Evolutionary conservation across 306 rosid species (phyloP).

Genomic region (Citrullus mucosospermus): DNA sequence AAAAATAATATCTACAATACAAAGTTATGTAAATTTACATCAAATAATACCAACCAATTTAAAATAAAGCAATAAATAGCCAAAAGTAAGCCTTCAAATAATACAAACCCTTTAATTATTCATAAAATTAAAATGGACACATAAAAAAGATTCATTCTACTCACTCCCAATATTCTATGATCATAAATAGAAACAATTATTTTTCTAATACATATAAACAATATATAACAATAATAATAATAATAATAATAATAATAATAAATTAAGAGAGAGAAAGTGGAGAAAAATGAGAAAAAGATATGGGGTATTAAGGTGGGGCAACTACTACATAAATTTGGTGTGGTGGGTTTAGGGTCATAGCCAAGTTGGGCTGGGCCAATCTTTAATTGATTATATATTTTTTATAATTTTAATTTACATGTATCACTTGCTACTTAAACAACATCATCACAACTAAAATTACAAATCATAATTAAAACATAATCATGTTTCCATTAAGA

Average conservation of each 20-base stretch:
- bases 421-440: not conserved
- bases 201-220: not conserved
- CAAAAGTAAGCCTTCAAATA: not conserved
- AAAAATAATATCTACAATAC: no score
- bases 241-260: no score
- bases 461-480: not conserved
- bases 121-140: not conserved
- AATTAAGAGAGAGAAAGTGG: not conserved
- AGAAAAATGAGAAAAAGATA: not conserved
- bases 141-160: not conserved
- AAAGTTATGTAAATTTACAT: not conserved
- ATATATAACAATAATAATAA: no score
- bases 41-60: no score
- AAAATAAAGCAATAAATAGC: not conserved
- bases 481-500: not conserved
- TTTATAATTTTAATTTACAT: not conserved
- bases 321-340: not conserved
- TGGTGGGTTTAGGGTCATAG: conserved; percentile 3
- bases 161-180: not conserved
- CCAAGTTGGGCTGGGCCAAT: not conserved
- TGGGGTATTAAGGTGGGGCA: not conserved
- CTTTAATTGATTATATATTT: not conserved
- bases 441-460: not conserved
- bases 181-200: not conserved
- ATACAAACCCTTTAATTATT: not conserved